Evolutionary conservation across 2,329 filamentous ascomycete species (phyloP).

Genomic region (Cercospora sp.): DNA sequence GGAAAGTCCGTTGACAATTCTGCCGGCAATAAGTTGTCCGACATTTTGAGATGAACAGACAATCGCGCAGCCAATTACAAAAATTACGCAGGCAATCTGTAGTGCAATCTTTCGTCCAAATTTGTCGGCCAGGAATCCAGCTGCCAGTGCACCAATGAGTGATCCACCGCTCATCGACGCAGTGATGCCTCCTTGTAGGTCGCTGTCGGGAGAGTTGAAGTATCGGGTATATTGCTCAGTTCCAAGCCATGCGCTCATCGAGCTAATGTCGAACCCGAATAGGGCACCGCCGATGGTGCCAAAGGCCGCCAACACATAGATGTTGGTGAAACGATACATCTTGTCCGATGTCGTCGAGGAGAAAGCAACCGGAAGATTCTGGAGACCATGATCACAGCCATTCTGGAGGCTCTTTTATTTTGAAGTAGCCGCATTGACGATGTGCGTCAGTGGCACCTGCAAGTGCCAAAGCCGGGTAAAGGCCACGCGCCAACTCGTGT

Average conservation of each 20-base stretch:
- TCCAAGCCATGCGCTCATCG: slow-evolving; percentile 63
- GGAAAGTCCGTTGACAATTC: slow-evolving; percentile 67
- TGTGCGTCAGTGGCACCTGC: slow-evolving; percentile 3
- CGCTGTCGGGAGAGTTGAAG: slow-evolving; percentile 59
- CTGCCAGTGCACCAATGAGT: slow-evolving; percentile 61
- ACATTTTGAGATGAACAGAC: slow-evolving; percentile 64
- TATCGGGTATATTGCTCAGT: slow-evolving; percentile 68
- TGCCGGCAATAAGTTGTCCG: slow-evolving; percentile 67
- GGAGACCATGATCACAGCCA: not conserved
- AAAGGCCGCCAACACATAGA: slow-evolving; percentile 58
- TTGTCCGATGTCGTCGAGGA: not conserved
- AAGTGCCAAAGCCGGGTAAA: not conserved
- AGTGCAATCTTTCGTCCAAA: slow-evolving; percentile 55
- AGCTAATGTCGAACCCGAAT: slow-evolving; percentile 70
- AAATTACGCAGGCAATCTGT: slow-evolving; percentile 47
- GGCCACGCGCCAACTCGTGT: not conserved
- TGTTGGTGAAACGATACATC: slow-evolving; percentile 44
- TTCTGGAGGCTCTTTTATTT: slow-evolving; percentile 10
- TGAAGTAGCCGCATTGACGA: not conserved
- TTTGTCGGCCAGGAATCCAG: slow-evolving; percentile 59
- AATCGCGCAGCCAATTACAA: slow-evolving; percentile 59
- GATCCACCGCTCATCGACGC: slow-evolving; percentile 70
- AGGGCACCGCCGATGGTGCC: slow-evolving; percentile 64
- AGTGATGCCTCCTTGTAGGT: slow-evolving; percentile 66
- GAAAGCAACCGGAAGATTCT: not conserved